Evolutionary conservation across 805 yeast genomes (phyloP), one percentile per base, ranked within the genome.

Genomic region (Spathaspora passalidarum): DNA sequence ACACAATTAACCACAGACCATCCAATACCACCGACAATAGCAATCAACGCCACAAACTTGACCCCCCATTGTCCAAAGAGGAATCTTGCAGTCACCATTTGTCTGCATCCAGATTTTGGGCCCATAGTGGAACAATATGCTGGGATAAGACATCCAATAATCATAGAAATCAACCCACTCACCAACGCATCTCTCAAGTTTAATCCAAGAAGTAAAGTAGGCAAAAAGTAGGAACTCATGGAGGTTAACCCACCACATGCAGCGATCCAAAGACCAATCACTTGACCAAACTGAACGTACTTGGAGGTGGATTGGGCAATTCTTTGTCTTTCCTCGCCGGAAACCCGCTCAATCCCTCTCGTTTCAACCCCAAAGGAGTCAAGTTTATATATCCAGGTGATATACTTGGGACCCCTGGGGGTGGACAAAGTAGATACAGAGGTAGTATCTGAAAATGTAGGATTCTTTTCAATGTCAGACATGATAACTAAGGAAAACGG

Each of bases 1-100:
- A 67, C 69, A 48, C 70, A 65, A 44, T 67, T 67, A 8, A 67
- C 69, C 17, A 67, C 65, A 5, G 69, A 62, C 72, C 72, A 68
- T 2, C 73, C 72, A 17, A 63, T 50, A 9, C 66, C 65, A 13
- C 69, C 66, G 23, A 67, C 51, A 10, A 64, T 60, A 45, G 66
- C 57, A 11, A 67, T 52, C 7, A 66, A 19, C 1, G 68, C 60
- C 1, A 66, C 61, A 18, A 65, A 49, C 48, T 60, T 59, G 8
- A 64, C 63, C 2, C 67, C 68, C 69, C 71, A 67, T 39, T 51
- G 59, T 3, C 72, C 72, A 46, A 65, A 68, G 9, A 67, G 50
- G 41, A 65, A 65, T 38, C 68, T 50, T 6, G 72, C 68, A 32
- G 66, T 61, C 1, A 66, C 71, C 57, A 67, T 64, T 44, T 68